phyloP scores from a whole-genome alignment of 2,329 filamentous ascomycete genomes.

The Zymoseptoria ardabiliae region DNA sequence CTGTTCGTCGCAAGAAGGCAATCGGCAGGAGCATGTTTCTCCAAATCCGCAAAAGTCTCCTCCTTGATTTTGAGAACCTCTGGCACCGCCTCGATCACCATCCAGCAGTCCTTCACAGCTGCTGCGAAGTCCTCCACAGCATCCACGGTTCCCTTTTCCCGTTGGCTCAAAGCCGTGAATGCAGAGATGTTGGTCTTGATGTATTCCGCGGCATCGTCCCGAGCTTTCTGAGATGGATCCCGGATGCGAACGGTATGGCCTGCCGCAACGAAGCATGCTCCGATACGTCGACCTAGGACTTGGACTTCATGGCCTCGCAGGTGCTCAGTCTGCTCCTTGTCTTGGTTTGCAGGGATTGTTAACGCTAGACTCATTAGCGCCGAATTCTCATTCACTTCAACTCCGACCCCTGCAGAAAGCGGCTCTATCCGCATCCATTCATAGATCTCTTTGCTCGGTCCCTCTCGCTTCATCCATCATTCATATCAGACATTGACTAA shows the following conservation, averaged over 20 bases:
- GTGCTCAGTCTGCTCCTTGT: background rate
- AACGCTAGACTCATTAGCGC: background rate
- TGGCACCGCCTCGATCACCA: conserved; percentile 49
- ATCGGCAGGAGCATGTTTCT: conserved; percentile 37
- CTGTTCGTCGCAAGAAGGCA: conserved; percentile 47
- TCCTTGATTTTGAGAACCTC: conserved; percentile 46
- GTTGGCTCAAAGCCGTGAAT: conserved; percentile 9
- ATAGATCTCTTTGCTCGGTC: background rate
- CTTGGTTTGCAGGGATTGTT: background rate
- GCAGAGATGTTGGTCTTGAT: conserved; percentile 31
- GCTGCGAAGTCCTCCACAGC: conserved; percentile 33
- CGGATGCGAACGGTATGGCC: conserved; percentile 40
- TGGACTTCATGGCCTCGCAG: background rate
- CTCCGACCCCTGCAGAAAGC: background rate
- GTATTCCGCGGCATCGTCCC: conserved; percentile 35
- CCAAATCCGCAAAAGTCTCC: conserved; percentile 42
- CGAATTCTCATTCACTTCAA: background rate
- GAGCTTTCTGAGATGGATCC: conserved; percentile 36
- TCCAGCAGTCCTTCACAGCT: conserved; percentile 43
- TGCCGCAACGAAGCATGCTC: conserved; percentile 24
- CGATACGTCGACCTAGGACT: conserved; percentile 3
- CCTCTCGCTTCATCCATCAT: background rate
- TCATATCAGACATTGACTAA: background rate
- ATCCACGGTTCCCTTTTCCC: conserved; percentile 22
- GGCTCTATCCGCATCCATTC: background rate